phyloP scores from a whole-genome alignment of 495 filamentous ascomycete genomes.

The Penicillium flavigenum region DNA sequence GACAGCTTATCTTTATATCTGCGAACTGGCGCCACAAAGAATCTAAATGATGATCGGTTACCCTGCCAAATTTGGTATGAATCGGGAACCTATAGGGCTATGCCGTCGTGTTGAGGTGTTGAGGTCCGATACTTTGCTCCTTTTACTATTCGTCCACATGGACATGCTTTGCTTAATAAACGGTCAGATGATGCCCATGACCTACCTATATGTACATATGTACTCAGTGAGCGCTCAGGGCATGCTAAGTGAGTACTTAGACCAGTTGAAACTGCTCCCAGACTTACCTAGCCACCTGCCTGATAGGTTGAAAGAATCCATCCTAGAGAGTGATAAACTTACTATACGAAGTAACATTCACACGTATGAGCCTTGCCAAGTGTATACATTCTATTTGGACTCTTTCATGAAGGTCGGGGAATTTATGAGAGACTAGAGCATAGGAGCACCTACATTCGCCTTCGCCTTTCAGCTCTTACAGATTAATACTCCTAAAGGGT shows the following conservation, averaged over 20 bases:
- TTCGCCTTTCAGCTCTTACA: background rate
- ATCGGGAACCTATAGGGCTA: background rate
- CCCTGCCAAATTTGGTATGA: background rate
- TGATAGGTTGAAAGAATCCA: background rate
- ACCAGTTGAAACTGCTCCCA: background rate
- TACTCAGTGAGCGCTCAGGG: no score
- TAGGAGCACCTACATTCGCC: background rate
- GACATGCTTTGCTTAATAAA: no score
- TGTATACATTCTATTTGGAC: no score
- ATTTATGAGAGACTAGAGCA: no score
- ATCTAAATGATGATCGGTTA: background rate
- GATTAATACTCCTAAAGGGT: background rate
- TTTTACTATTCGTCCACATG: no score
- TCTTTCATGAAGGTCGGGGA: no score
- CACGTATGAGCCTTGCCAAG: no score
- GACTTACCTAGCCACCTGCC: background rate
- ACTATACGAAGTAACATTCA: background rate
- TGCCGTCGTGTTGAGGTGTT: background rate
- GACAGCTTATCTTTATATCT: background rate
- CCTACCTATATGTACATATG: no score
- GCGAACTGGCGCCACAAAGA: constrained; percentile 3
- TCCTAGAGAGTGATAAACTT: background rate
- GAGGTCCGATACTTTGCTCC: background rate
- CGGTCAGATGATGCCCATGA: no score
- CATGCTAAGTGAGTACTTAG: no score